phyloP scores from a whole-genome alignment of 352 stramenopile genomes.

The Phytophthora idaei region DNA sequence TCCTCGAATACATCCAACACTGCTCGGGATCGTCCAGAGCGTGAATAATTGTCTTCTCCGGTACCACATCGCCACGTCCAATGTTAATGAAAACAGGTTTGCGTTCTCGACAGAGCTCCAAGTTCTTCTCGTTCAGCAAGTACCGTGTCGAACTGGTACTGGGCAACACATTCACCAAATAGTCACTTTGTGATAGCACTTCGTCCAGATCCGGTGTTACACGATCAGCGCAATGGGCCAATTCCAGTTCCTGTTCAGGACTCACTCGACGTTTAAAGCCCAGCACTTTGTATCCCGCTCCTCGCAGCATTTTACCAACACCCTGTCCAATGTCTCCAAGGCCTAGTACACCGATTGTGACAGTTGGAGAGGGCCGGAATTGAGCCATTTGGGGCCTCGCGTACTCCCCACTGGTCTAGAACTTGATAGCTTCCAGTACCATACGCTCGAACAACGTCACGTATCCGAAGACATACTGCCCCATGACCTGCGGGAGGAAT shows the following conservation, averaged over 20 bases:
- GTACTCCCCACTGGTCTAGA: conserved; percentile 31
- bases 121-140: conserved; percentile 53
- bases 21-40: background rate
- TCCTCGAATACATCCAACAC: conserved; percentile 22
- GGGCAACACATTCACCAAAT: conserved; percentile 84
- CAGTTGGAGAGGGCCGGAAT: conserved; percentile 50
- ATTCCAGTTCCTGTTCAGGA: conserved; percentile 9
- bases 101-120: conserved; percentile 41
- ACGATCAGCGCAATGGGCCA: conserved; percentile 30
- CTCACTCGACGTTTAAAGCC: conserved; percentile 63
- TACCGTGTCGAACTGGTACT: conserved; percentile 75
- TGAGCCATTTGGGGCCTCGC: conserved; percentile 27
- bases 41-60: background rate
- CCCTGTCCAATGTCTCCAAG: conserved; percentile 65
- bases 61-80: conserved; percentile 40
- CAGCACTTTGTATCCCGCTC: conserved; percentile 59
- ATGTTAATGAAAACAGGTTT: conserved; percentile 77
- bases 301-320: conserved; percentile 51
- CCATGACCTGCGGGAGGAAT: conserved; percentile 54
- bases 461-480: conserved; percentile 68
- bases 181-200: conserved; percentile 62
- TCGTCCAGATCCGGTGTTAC: conserved; percentile 54
- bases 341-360: conserved; percentile 61
- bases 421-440: conserved; percentile 47
- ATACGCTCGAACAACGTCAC: conserved; percentile 62